Conservation (phyloP, 2,329 filamentous ascomycete genomes). For the Onygenales sp. region DNA sequence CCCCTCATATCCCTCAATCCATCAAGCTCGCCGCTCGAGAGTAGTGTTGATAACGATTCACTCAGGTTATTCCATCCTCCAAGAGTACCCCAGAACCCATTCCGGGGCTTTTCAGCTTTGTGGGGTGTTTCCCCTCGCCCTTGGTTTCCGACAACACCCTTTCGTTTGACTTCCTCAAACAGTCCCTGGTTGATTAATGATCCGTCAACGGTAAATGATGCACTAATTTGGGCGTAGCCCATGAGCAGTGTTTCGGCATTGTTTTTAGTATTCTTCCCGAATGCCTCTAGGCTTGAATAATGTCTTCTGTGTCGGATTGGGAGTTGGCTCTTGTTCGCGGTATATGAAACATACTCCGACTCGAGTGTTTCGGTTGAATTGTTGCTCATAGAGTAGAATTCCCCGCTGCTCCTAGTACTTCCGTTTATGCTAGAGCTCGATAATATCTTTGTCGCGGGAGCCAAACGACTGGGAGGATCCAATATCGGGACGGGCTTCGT, state of each 20-base stretch:
- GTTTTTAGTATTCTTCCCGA: constrained; percentile 13
- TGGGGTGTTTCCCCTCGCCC: constrained; percentile 65
- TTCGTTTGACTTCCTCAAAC: constrained; percentile 93
- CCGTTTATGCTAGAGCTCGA: constrained; percentile 46
- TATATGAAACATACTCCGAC: constrained; percentile 64
- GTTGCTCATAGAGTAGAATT: constrained; percentile 92
- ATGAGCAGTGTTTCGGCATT: constrained; percentile 74
- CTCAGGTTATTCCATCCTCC: constrained; percentile 84
- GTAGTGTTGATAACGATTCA: constrained; percentile 74
- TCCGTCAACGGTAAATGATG: constrained; percentile 83
- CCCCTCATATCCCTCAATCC: constrained; percentile 94
- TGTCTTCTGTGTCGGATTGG: constrained; percentile 30
- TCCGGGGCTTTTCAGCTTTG: constrained; percentile 52
- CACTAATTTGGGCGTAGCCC: constrained; percentile 91
- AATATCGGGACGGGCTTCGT: constrained; percentile 18
- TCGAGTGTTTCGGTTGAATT: constrained; percentile 87
- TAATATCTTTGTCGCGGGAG: constrained; percentile 32
- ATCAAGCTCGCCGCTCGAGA: constrained; percentile 81
- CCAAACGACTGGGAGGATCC: constrained; percentile 21
- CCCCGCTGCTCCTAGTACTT: constrained; percentile 83
- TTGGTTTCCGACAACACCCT: constrained; percentile 79
- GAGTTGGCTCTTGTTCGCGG: constrained; percentile 45
- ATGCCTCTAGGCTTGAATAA: constrained; percentile 33
- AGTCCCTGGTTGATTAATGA: constrained; percentile 80
- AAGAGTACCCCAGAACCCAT: constrained; percentile 70